A percentile compares a stretch with the other conserved stretches of the same genome.
Conservation (phyloP, 106 monocot genomes). For the Phalaenopsis aphrodite region DNA sequence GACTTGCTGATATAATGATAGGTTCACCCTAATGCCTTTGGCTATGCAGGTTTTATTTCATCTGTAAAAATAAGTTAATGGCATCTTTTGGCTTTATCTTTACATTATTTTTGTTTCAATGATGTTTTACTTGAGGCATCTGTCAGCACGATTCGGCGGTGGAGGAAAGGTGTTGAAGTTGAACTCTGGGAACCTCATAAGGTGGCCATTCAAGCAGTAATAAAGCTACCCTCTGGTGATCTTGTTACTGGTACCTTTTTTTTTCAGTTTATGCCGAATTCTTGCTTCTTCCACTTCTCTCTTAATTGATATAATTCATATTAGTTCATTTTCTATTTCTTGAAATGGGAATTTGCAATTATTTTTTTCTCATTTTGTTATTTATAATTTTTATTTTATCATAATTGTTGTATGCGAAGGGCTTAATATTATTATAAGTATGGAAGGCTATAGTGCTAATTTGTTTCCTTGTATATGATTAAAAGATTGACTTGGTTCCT, state of each 20-base stretch:
- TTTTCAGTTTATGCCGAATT: background rate
- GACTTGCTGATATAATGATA: background rate
- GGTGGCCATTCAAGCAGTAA: conserved; percentile 73
- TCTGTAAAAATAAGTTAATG: conserved; percentile 2
- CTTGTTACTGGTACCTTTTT: conserved; percentile 56
- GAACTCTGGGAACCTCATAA: conserved; percentile 90
- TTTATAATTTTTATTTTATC: background rate
- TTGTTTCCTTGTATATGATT: background rate
- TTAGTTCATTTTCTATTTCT: conserved; percentile 1
- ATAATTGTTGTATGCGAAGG: background rate
- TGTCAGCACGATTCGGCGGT: conserved; percentile 57
- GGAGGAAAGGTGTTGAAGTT: conserved; percentile 58
- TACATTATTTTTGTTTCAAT: background rate
- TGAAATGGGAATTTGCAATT: background rate
- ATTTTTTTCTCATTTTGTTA: background rate
- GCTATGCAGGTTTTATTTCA: background rate
- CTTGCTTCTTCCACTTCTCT: background rate
- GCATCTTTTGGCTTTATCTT: background rate
- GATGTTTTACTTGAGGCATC: background rate
- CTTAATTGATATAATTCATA: background rate
- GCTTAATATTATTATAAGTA: background rate
- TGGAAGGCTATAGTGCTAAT: background rate
- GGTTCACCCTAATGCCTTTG: background rate
- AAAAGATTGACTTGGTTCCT: background rate
- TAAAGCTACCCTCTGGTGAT: conserved; percentile 66